phyloP scores from a whole-genome alignment of 768 basidiomycete genomes.

The Mycena amicta region DNA sequence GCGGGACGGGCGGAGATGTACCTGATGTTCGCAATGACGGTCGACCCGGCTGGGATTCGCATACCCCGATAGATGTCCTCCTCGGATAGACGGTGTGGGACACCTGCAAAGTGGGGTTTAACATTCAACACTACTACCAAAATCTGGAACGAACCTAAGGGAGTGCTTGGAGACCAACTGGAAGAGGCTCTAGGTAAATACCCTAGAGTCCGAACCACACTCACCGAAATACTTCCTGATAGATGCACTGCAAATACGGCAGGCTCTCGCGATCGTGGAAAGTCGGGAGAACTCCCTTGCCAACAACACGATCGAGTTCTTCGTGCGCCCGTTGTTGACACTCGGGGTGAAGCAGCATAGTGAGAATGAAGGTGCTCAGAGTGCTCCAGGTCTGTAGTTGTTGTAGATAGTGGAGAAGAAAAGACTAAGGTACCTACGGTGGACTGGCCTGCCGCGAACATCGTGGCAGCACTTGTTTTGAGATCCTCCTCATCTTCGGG shows the following conservation, averaged over 20 bases:
- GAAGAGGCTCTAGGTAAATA: too few species aligned
- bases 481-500: constrained; percentile 16
- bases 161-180: too few species aligned
- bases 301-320: constrained; percentile 33
- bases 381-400: constrained; percentile 21
- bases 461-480: constrained; percentile 14
- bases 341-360: constrained; percentile 35
- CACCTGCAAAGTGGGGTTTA: constrained; percentile 14
- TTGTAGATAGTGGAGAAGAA: not conserved
- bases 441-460: constrained; percentile 23
- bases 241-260: constrained; percentile 14
- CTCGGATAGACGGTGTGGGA: constrained; percentile 33
- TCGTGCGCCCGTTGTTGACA: constrained; percentile 30
- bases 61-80: constrained; percentile 38
- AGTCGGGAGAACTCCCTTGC: constrained; percentile 25
- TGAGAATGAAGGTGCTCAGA: constrained; percentile 30
- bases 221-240: constrained; percentile 24
- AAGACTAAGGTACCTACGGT: too few species aligned
- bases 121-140: constrained; percentile 7
- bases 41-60: constrained; percentile 37
- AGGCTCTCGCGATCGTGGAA: constrained; percentile 10
- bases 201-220: too few species aligned
- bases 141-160: too few species aligned
- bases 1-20: too few species aligned
- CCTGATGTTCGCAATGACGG: constrained; percentile 37